phyloP scores from a whole-genome alignment of 176 grass and related monocot genomes.

The Alopecurus myosuroides region DNA sequence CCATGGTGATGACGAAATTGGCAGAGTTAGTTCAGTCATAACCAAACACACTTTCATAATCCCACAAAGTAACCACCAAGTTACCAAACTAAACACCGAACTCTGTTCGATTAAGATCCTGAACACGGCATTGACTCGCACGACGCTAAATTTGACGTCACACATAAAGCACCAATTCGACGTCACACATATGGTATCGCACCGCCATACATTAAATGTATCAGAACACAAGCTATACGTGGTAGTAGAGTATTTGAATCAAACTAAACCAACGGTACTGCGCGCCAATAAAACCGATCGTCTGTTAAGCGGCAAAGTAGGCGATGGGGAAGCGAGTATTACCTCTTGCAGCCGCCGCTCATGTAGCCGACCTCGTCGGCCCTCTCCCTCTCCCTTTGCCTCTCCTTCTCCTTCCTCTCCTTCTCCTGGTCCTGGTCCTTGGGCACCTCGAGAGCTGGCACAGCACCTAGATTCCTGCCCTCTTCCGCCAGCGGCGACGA shows the following conservation, averaged over 20 bases:
- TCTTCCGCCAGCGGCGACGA: neutral
- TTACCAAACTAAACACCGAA: neutral
- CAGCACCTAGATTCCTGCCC: neutral
- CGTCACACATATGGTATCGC: neutral
- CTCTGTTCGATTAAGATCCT: neutral
- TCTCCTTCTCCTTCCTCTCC: slow-evolving; percentile 23
- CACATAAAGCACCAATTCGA: too few relatives aligned
- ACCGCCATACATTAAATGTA: neutral
- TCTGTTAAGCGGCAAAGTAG: neutral
- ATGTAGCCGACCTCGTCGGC: slow-evolving; percentile 69
- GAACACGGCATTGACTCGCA: neutral
- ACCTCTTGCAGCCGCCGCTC: slow-evolving; percentile 95
- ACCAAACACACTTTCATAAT: neutral
- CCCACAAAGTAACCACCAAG: neutral
- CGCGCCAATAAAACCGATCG: neutral
- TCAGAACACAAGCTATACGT: neutral
- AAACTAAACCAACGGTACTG: neutral
- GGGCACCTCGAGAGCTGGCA: slow-evolving; percentile 3
- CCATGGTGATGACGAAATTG: neutral
- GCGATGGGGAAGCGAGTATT: slow-evolving; percentile 12
- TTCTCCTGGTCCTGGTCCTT: slow-evolving; percentile 21
- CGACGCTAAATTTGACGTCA: neutral
- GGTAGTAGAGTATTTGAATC: neutral
- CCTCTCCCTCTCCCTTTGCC: slow-evolving; percentile 34
- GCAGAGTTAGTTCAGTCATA: neutral